phyloP scores from a whole-genome alignment of 2,329 filamentous ascomycete genomes.

The Didymella pinodella region DNA sequence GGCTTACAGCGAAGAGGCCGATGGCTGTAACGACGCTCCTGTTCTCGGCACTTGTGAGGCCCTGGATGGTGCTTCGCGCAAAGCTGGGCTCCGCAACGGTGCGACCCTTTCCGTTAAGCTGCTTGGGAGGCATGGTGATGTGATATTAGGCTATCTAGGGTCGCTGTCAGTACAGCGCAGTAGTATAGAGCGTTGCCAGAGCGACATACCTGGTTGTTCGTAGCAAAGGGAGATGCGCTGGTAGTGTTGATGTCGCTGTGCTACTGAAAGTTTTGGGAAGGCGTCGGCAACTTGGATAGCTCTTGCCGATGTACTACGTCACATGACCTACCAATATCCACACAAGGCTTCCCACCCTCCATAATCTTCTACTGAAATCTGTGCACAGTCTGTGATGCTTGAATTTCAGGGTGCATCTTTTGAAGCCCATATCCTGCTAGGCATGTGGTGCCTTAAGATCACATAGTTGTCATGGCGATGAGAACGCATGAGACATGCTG shows the following conservation, averaged over 20 bases:
- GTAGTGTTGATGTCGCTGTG: constrained; percentile 29
- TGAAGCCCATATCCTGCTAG: neutral
- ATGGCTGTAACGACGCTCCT: constrained; percentile 58
- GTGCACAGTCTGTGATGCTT: neutral
- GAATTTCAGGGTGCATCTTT: too few species aligned
- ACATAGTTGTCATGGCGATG: neutral
- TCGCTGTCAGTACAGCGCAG: neutral
- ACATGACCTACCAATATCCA: neutral
- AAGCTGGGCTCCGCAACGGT: constrained; percentile 50
- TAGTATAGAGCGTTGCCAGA: neutral
- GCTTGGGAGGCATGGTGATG: constrained; percentile 42
- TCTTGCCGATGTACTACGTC: constrained; percentile 12
- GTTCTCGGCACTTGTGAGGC: constrained; percentile 59
- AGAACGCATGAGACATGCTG: neutral
- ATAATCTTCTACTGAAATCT: neutral
- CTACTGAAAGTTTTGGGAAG: constrained; percentile 35
- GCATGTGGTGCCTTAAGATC: too few species aligned
- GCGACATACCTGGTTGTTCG: constrained; percentile 19
- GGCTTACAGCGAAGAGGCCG: constrained; percentile 60
- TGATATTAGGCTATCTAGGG: constrained; percentile 4
- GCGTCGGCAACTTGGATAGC: constrained; percentile 16
- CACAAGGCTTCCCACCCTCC: neutral
- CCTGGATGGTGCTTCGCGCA: constrained; percentile 50
- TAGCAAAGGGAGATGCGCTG: constrained; percentile 13
- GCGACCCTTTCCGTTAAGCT: constrained; percentile 38